phyloP scores from a whole-genome alignment of 345 rosid species.

The Aquilaria sinensis region DNA sequence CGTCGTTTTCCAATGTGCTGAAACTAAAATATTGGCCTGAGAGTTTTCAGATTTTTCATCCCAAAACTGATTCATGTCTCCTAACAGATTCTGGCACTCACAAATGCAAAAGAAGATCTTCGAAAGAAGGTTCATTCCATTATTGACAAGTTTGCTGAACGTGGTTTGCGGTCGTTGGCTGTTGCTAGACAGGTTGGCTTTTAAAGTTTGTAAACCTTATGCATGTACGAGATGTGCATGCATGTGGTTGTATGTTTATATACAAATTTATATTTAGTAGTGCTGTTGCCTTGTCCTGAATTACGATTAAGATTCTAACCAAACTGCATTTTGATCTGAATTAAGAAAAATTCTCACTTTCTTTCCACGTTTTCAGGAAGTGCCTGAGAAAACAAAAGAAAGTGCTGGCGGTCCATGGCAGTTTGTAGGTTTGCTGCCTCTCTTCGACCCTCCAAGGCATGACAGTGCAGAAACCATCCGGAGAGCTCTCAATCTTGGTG shows the following conservation, averaged over 20 bases:
- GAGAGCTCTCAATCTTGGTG: slow-evolving; percentile 84
- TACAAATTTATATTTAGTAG: too few relatives aligned
- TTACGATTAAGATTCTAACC: too few relatives aligned
- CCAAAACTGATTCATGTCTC: neutral
- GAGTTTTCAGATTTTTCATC: neutral
- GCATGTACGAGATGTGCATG: neutral
- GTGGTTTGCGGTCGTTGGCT: slow-evolving; percentile 75
- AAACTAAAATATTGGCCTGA: neutral
- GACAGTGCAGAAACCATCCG: slow-evolving; percentile 97
- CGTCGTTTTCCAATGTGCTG: neutral
- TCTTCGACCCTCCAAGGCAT: slow-evolving; percentile 93
- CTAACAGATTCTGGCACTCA: slow-evolving; percentile 50
- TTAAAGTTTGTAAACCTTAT: neutral
- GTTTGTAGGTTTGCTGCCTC: slow-evolving; percentile 68
- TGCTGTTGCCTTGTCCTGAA: neutral
- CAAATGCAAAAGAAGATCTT: slow-evolving; percentile 51
- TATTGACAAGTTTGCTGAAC: slow-evolving; percentile 73
- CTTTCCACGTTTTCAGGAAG: slow-evolving; percentile 30
- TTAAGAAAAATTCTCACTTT: neutral
- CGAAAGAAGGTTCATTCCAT: slow-evolving; percentile 50
- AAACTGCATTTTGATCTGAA: neutral
- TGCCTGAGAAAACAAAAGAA: slow-evolving; percentile 70
- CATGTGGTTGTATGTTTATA: too few relatives aligned
- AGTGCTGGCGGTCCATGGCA: slow-evolving; percentile 72
- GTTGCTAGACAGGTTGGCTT: slow-evolving; percentile 66